These are phyloP conservation scores for Exsudoporus frostii DNA, from an alignment of 768 basidiomycete genomes.

Conservation along the genomic window DNA sequence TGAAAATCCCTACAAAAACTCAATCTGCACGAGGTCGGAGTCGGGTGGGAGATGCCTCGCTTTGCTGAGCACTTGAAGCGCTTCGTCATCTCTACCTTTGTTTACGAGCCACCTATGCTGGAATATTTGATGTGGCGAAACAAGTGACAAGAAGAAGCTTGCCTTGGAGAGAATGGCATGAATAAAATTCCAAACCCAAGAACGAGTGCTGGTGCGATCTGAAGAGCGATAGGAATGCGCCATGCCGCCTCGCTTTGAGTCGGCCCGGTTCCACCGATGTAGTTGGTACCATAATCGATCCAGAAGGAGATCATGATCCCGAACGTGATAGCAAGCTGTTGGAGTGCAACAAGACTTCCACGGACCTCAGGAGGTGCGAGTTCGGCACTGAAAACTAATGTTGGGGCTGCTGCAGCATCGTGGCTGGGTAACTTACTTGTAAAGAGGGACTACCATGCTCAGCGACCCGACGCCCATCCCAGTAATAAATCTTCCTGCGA, in stretches of 20 bases:
- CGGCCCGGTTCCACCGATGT: slow-evolving; percentile 59
- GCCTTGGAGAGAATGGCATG: slow-evolving; percentile 80
- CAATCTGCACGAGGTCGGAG: slow-evolving; percentile 65
- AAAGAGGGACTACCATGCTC: slow-evolving; percentile 80
- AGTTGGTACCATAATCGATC: slow-evolving; percentile 57
- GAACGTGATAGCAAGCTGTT: slow-evolving; percentile 80
- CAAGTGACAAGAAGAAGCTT: slow-evolving; percentile 6
- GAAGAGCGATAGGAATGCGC: slow-evolving; percentile 71
- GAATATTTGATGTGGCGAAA: background rate
- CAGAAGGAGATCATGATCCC: slow-evolving; percentile 66
- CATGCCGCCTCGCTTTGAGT: slow-evolving; percentile 68
- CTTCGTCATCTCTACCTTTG: slow-evolving; percentile 72
- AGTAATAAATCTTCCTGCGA: slow-evolving; percentile 62
- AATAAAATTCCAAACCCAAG: slow-evolving; percentile 69
- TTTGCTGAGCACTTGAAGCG: slow-evolving; percentile 56
- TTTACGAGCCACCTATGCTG: slow-evolving; percentile 67
- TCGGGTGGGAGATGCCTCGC: slow-evolving; percentile 56
- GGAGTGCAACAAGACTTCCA: slow-evolving; percentile 75
- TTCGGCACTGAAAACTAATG: slow-evolving; percentile 34
- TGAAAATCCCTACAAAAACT: slow-evolving; percentile 56
- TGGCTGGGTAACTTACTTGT: slow-evolving; percentile 43
- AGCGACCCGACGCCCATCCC: slow-evolving; percentile 80
- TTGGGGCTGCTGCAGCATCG: background rate
- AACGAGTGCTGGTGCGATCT: slow-evolving; percentile 70
- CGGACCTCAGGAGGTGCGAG: slow-evolving; percentile 80